Percentiles rank a stretch among this genome's conserved stretches.
phyloP scores from a whole-genome alignment of 208 protist genomes.

The Polymyxa betae region DNA sequence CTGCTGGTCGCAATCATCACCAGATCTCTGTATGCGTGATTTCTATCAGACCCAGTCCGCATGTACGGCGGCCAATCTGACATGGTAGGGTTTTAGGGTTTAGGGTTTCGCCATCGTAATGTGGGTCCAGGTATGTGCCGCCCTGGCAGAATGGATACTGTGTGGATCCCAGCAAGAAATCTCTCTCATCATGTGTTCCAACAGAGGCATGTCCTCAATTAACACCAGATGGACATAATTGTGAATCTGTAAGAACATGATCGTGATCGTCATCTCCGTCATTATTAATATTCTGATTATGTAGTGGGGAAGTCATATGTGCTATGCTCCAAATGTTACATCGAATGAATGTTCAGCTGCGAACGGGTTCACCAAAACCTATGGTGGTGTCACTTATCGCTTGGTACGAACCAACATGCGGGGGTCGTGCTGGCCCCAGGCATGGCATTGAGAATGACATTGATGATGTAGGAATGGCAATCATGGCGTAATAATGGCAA shows the following conservation, averaged over 20 bases:
- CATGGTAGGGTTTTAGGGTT: background rate
- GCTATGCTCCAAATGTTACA: background rate
- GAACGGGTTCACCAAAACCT: background rate
- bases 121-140: no score
- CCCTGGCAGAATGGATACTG: background rate
- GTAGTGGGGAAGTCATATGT: background rate
- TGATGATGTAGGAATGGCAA: background rate
- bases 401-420: background rate
- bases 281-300: no score
- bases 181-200: background rate
- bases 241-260: no score
- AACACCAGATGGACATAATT: background rate
- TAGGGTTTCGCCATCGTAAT: background rate
- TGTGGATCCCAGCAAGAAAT: background rate
- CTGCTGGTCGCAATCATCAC: background rate
- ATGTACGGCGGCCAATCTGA: background rate
- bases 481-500: background rate
- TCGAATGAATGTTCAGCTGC: background rate
- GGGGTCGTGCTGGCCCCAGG: background rate
- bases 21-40: background rate
- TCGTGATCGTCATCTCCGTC: no score
- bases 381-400: background rate
- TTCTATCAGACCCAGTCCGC: background rate
- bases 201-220: background rate
- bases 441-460: background rate